Evolutionary conservation across 129 eudicot genomes (phyloP).

Genomic region (Solidago caesia): DNA sequence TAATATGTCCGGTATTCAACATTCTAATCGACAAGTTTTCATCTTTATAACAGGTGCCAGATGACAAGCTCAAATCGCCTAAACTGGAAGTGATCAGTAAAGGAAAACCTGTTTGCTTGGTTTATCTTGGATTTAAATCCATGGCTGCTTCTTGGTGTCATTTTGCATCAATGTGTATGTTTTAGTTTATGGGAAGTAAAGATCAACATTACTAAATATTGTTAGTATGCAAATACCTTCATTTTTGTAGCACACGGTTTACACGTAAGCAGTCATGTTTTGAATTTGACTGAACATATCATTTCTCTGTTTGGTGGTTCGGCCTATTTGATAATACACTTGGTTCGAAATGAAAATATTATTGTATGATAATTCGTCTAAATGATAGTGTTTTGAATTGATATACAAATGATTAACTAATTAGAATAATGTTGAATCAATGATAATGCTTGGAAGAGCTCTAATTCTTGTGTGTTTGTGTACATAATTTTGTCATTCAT

Average conservation of each 20-base stretch:
- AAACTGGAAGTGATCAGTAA: conserved; percentile 9
- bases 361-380: too few species aligned
- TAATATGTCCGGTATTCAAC: not conserved
- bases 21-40: not conserved
- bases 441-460: too few species aligned
- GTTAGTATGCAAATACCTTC: conserved; percentile 14
- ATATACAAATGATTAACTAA: too few species aligned
- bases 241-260: conserved; percentile 14
- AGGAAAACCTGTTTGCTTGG: not conserved
- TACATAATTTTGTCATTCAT: too few species aligned
- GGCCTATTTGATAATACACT: not conserved
- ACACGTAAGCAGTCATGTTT: conserved; percentile 2
- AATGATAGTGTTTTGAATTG: too few species aligned
- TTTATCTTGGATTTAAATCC: conserved; percentile 13
- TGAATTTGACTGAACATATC: conserved; percentile 3
- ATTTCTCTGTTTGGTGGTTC: not conserved
- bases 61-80: conserved; percentile 19
- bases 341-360: too few species aligned
- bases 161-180: conserved; percentile 21
- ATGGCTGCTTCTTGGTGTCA: conserved; percentile 19
- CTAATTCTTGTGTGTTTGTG: too few species aligned
- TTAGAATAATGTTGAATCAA: too few species aligned
- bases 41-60: conserved; percentile 20
- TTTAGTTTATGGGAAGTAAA: conserved; percentile 18
- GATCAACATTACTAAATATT: conserved; percentile 15